A percentile compares a stretch with the other conserved stretches of the same genome.
phyloP scores from a whole-genome alignment of 441 rosid genomes.

The Viola pubescens region DNA sequence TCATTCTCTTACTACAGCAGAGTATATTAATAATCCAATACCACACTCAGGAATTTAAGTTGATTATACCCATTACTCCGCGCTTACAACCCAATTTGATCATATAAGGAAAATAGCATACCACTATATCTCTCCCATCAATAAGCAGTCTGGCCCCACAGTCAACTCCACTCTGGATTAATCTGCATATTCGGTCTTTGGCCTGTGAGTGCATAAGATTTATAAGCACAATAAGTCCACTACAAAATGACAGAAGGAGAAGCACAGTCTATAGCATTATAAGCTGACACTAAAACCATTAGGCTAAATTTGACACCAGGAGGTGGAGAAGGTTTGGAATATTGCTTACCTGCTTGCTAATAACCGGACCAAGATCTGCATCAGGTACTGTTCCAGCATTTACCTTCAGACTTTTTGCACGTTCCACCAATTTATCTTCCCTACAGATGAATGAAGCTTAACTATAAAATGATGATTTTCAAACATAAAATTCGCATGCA shows the following conservation, averaged over 20 bases:
- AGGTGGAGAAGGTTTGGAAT: neutral
- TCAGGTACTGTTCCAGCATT: constrained; percentile 71
- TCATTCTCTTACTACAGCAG: too few species aligned
- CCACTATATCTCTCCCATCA: constrained; percentile 83
- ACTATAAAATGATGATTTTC: too few species aligned
- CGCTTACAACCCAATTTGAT: too few species aligned
- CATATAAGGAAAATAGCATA: constrained; percentile 17
- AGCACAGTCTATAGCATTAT: neutral
- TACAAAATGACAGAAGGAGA: neutral
- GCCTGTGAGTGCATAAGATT: constrained; percentile 44
- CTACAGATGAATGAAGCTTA: constrained; percentile 21
- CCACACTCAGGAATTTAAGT: neutral
- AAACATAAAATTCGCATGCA: too few species aligned
- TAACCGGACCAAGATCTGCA: constrained; percentile 89
- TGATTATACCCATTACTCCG: neutral
- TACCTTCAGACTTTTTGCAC: constrained; percentile 78
- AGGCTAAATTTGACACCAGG: neutral
- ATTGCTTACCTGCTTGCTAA: constrained; percentile 57
- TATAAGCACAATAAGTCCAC: constrained; percentile 4
- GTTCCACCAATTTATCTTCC: constrained; percentile 70
- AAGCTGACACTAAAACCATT: neutral
- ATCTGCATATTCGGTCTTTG: constrained; percentile 63
- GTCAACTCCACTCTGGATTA: constrained; percentile 72
- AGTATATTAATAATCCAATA: too few species aligned
- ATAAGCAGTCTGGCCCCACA: constrained; percentile 73